phyloP scores from a whole-genome alignment of 306 rosid species.

The Mimosa bimucronata region DNA sequence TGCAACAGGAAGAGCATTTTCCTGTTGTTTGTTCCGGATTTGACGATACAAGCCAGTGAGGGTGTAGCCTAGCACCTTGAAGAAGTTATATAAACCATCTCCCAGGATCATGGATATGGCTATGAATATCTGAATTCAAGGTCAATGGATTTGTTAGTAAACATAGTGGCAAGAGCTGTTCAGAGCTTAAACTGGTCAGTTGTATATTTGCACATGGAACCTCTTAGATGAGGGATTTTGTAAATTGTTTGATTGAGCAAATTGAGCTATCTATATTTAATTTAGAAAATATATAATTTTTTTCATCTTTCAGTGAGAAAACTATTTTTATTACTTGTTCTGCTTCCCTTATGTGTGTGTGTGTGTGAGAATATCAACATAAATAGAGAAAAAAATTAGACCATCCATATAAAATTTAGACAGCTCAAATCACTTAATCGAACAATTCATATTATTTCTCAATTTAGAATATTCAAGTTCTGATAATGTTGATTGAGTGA shows the following conservation, averaged over 20 bases:
- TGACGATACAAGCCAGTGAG: conserved; percentile 41
- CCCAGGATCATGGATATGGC: neutral
- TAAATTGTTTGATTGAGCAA: neutral
- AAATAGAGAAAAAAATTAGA: neutral
- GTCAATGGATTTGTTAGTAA: neutral
- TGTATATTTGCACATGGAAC: neutral
- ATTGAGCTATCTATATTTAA: neutral
- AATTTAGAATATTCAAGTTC: no score
- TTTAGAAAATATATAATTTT: neutral
- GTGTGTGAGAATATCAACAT: no score
- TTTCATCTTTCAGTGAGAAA: neutral
- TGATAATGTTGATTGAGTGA: no score
- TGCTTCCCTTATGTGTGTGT: neutral
- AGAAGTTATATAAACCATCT: conserved; percentile 44
- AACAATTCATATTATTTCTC: neutral
- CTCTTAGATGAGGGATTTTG: neutral
- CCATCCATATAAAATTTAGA: neutral
- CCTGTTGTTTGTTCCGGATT: conserved; percentile 29
- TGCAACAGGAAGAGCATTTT: conserved; percentile 49
- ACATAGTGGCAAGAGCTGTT: conserved; percentile 1
- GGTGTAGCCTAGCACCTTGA: conserved; percentile 49
- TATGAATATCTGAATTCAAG: neutral
- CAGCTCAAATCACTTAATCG: neutral
- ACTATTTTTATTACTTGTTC: neutral
- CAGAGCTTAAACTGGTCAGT: neutral